A percentile compares a stretch with the other conserved stretches of the same genome.
These are phyloP conservation scores for Plasmopara halstedii DNA, from an alignment of 352 stramenopile genomes.

Conservation along the genomic window DNA sequence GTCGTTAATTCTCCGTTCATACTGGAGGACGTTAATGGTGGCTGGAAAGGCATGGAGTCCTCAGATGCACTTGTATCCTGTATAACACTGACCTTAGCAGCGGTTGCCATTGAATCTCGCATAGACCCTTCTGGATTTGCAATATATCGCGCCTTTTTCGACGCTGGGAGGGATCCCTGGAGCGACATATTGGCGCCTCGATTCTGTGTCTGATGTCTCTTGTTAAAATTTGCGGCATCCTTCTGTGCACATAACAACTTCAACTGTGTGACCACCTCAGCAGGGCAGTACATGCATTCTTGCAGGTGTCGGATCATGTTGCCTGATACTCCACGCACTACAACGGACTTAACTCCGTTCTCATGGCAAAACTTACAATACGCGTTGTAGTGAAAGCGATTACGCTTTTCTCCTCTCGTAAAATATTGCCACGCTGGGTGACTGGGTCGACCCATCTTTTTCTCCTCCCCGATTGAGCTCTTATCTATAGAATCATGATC, in stretches of 20 bases:
- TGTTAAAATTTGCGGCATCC: slow-evolving; percentile 65
- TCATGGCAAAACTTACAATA: slow-evolving; percentile 66
- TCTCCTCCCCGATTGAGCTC: slow-evolving; percentile 33
- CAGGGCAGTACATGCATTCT: slow-evolving; percentile 66
- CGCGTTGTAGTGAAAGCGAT: slow-evolving; percentile 76
- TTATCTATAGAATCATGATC: slow-evolving; percentile 16
- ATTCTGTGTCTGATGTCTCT: slow-evolving; percentile 41
- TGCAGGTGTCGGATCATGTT: slow-evolving; percentile 84
- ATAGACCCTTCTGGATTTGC: slow-evolving; percentile 4
- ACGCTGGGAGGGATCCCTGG: slow-evolving; percentile 15
- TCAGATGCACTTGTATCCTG: slow-evolving; percentile 18
- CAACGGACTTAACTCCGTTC: slow-evolving; percentile 36
- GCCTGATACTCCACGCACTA: slow-evolving; percentile 58
- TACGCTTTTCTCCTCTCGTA: slow-evolving; percentile 65
- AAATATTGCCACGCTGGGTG: slow-evolving; percentile 79
- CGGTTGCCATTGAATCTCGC: not conserved
- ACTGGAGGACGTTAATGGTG: slow-evolving; percentile 29
- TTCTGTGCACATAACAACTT: slow-evolving; percentile 62
- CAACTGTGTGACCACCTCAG: slow-evolving; percentile 59
- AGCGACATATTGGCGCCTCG: slow-evolving; percentile 32
- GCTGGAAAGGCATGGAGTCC: slow-evolving; percentile 41
- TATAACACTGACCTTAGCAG: slow-evolving; percentile 1
- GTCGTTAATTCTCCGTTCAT: slow-evolving; percentile 10
- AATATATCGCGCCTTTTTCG: slow-evolving; percentile 18
- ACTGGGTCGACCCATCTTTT: slow-evolving; percentile 60